Base-by-base conservation (phyloP, 768 basidiomycete species). In the Amanita subjunquillea region DNA sequence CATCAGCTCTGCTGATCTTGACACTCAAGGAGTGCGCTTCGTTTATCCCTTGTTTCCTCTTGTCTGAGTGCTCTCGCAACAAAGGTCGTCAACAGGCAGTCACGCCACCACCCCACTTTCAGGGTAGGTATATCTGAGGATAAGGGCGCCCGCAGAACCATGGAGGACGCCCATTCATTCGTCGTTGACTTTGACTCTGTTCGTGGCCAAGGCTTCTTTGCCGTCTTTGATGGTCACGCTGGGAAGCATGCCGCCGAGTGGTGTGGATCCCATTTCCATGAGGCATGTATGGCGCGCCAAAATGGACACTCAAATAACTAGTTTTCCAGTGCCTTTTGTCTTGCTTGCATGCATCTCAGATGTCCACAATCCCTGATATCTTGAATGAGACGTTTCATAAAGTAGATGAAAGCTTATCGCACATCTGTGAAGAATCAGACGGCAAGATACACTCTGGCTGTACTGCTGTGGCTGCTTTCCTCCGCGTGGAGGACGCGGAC, bases 181-280 rank as follows among this genome's bases (percentile, higher is more conserved):
- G 83, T 98, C 54, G 87, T 94, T 56, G 94, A 98, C 65, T 99
- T 89, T 65, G 92, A 83, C 36, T 80, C 83, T 34, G 75, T 98
- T 17, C 81, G 86, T 41, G 96, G 96, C 0, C 96, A 99, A 65
- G 96, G 94, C 6, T 98, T 96, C 74, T 98, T 95, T 65, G 95
- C 95, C 5, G 83, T 99, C 42, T 99, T 98, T 61, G 96, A 99
- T 60, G 96, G 96, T 2, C 96, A 99, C 65, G 96, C 96, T 1
- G 96, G 96, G 15, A 98, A 95, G 66, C 91, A 97, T 61, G 94
- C 95, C 32, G 96, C 96, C 25, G 96, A 99, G 66, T 98, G 95
- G 94, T 98, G 96, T 67, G 96, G 96, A 40, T 75, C 78, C 59
- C 84, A 98, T 66, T 99, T 99, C 69, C 93, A 98, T 63, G 83